A percentile compares a stretch with the other conserved stretches of the same genome.
phyloP scores from a whole-genome alignment of 768 basidiomycete species.

The Paxillus ammoniavirescens region DNA sequence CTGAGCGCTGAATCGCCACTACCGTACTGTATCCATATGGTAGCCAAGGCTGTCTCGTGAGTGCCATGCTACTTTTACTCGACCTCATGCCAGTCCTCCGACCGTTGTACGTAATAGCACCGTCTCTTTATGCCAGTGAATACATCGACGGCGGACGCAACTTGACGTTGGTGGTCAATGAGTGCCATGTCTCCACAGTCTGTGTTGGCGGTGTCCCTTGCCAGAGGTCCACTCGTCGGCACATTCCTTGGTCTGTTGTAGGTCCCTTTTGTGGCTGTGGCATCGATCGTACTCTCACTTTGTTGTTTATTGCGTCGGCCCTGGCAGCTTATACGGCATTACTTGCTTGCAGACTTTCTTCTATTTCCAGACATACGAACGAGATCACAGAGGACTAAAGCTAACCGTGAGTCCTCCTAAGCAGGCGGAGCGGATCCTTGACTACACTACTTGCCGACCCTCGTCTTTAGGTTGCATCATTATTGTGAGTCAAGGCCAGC shows the following conservation, averaged over 20 bases:
- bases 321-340: conserved; percentile 6
- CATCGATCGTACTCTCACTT: not conserved
- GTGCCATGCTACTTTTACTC: too few relatives aligned
- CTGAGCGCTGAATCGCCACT: too few relatives aligned
- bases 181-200: not conserved
- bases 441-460: not conserved
- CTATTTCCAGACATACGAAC: conserved; percentile 24
- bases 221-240: not conserved
- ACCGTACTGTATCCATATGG: too few relatives aligned
- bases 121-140: not conserved
- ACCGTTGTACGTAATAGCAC: too few relatives aligned
- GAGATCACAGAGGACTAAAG: conserved; percentile 19
- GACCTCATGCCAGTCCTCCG: too few relatives aligned
- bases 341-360: conserved; percentile 28
- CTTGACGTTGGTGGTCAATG: not conserved
- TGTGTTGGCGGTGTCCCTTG: not conserved
- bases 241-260: conserved; percentile 2
- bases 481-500: conserved; percentile 11
- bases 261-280: not conserved
- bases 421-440: not conserved
- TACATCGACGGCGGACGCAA: not conserved
- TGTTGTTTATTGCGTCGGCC: too few relatives aligned
- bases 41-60: too few relatives aligned
- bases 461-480: conserved; percentile 15
- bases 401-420: conserved; percentile 14